Percentiles rank a stretch among this genome's conserved stretches.
Evolutionary conservation across 2,329 filamentous ascomycete genomes (phyloP).

Genomic region (Davidsoniella australis): DNA sequence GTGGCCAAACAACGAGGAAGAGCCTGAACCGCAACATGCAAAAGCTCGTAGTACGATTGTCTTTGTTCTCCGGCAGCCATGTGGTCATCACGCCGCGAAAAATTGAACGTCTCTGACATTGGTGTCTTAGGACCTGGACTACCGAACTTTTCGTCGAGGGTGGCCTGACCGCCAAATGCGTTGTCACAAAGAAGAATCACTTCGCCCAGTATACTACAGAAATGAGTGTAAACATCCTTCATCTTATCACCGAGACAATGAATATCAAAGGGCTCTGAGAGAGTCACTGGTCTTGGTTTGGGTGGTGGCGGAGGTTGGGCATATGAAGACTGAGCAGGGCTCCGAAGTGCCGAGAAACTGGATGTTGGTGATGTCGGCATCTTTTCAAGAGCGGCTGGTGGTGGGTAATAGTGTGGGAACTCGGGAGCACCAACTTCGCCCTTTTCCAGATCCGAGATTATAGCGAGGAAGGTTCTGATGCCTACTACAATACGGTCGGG

Average conservation of each 20-base stretch:
- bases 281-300: constrained; percentile 35
- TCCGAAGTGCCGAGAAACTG: constrained; percentile 15
- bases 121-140: constrained; percentile 78
- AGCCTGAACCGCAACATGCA: constrained; percentile 90
- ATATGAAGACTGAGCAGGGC: constrained; percentile 14
- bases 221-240: constrained; percentile 72
- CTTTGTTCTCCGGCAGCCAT: constrained; percentile 61
- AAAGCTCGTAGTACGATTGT: constrained; percentile 85
- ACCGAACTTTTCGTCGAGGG: constrained; percentile 86
- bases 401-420: constrained; percentile 50
- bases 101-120: constrained; percentile 85
- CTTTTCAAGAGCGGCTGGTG: constrained; percentile 25
- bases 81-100: constrained; percentile 66
- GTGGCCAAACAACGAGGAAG: constrained; percentile 83
- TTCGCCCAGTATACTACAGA: constrained; percentile 88
- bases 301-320: constrained; percentile 17
- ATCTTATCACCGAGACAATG: constrained; percentile 60
- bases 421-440: constrained; percentile 61
- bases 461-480: constrained; percentile 80
- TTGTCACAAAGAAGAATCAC: constrained; percentile 95
- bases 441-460: constrained; percentile 85
- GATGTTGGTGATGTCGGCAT: constrained; percentile 32
- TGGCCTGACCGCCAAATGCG: constrained; percentile 89
- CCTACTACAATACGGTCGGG: constrained; percentile 96
- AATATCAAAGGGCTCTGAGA: constrained; percentile 22